Conservation (phyloP, 352 stramenopile genomes). For the Lagenidium giganteum region DNA sequence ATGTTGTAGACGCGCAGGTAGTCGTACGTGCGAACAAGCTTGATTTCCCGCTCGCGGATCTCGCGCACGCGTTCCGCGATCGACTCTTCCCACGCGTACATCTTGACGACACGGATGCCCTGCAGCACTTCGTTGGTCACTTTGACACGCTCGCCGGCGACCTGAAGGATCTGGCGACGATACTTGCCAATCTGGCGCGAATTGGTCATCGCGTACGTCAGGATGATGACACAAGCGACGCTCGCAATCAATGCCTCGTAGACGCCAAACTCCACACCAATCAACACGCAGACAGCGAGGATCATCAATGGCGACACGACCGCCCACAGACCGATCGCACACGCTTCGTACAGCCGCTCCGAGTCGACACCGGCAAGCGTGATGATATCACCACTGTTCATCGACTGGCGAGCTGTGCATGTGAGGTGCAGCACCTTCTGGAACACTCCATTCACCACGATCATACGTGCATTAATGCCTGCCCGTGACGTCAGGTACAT, state of each 20-base stretch:
- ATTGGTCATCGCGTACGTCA: constrained; percentile 23
- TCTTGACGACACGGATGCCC: constrained; percentile 88
- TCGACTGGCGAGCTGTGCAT: constrained; percentile 27
- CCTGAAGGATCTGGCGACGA: constrained; percentile 28
- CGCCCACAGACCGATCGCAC: constrained; percentile 33
- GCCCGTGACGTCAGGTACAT: constrained; percentile 39
- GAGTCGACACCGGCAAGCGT: constrained; percentile 47
- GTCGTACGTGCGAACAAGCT: constrained; percentile 29
- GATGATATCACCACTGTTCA: constrained; percentile 55
- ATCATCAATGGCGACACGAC: constrained; percentile 17
- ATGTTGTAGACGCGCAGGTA: constrained; percentile 36
- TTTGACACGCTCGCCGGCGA: constrained; percentile 80
- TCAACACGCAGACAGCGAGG: constrained; percentile 7
- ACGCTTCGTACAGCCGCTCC: constrained; percentile 47
- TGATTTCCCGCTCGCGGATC: constrained; percentile 39
- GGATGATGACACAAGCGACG: constrained; percentile 16
- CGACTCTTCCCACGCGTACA: constrained; percentile 81
- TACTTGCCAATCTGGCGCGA: constrained; percentile 23
- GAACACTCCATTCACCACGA: constrained; percentile 43
- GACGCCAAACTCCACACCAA: constrained; percentile 9
- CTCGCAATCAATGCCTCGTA: constrained; percentile 19
- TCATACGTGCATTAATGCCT: constrained; percentile 35
- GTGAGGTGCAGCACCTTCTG: constrained; percentile 49
- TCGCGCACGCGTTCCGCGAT: constrained; percentile 24
- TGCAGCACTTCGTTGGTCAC: constrained; percentile 92